Base-by-base conservation (phyloP, 768 basidiomycete genomes). In the Plicaturopsis crispa region DNA sequence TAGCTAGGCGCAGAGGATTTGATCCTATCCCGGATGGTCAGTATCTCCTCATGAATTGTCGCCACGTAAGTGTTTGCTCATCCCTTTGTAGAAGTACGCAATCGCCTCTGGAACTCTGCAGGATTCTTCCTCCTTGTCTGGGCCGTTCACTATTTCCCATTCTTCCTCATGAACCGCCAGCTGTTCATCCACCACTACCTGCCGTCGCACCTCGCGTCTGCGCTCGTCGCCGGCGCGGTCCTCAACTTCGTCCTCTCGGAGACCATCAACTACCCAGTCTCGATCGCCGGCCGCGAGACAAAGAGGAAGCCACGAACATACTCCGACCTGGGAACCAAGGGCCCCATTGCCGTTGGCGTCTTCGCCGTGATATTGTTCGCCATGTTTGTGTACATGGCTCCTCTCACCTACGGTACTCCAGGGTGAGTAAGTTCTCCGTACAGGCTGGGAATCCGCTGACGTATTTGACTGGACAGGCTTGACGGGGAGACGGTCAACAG, bases 101-200 rank as follows among this genome's bases (percentile, higher is more conserved):
- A 94, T 55, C 82, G 96, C 24, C 69, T 98, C 8, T 89, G 92
- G 79, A 93, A 98, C 56, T 92, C 91, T 33, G 78, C 87, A 18
- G 91, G 94, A 16, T 96, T 97, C 72, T 98, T 99, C 78, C 62
- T 92, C 38, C 65, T 92, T 21, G 76, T 94, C 18, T 99, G 96
- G 96, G 83, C 74, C 10, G 88, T 87, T 39, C 96, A 99, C 59
- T 99, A 96, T 65, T 66, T 84, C 53, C 96, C 96, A 5, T 99
- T 98, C 75, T 99, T 89, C 80, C 71, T 97, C 19, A 94, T 99
- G 90, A 84, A 74, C 53, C 86, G 96, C 26, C 96, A 99, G 53
- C 72, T 93, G 31, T 99, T 99, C 73, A 67, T 99, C 18, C 96
- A 99, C 57, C 93, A 96, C 59, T 99, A 99, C 59, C 80, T 99